phyloP scores from a whole-genome alignment of 495 filamentous ascomycete species.

The Extremus antarcticus region DNA sequence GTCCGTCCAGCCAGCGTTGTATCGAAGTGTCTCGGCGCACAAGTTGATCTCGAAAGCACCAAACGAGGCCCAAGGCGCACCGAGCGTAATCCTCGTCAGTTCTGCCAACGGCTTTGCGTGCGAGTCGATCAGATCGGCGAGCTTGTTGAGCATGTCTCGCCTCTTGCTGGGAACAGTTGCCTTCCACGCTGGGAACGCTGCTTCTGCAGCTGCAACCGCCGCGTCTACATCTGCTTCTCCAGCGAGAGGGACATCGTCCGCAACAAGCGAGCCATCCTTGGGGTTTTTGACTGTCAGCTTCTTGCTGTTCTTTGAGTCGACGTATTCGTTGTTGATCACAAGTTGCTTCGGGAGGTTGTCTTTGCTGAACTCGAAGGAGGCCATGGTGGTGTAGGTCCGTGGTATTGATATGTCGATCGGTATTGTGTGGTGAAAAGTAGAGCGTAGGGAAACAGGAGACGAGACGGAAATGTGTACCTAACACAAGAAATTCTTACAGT shows the following conservation, averaged over 20 bases:
- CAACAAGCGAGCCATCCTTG: slow-evolving; percentile 29
- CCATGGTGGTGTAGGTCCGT: slow-evolving; percentile 13
- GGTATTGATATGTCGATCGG: too few species aligned
- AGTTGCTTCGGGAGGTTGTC: slow-evolving; percentile 24
- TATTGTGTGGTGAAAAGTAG: too few species aligned
- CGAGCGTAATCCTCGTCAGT: slow-evolving; percentile 9
- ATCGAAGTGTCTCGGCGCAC: slow-evolving; percentile 9
- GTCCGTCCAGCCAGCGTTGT: slow-evolving; percentile 8
- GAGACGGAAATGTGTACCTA: background rate
- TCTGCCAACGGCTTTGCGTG: slow-evolving; percentile 16
- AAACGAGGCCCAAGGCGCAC: slow-evolving; percentile 9
- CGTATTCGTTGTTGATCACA: slow-evolving; percentile 39
- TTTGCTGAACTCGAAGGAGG: slow-evolving; percentile 14
- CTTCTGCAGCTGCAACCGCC: slow-evolving; percentile 28
- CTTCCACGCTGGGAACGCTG: slow-evolving; percentile 25
- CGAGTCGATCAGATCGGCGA: slow-evolving; percentile 32
- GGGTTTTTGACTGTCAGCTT: slow-evolving; percentile 33
- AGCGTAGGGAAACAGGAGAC: background rate
- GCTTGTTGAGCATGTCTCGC: slow-evolving; percentile 27
- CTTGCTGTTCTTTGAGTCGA: slow-evolving; percentile 31
- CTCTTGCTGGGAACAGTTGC: slow-evolving; percentile 14
- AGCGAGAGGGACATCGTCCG: slow-evolving; percentile 25
- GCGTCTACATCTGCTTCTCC: slow-evolving; percentile 28
- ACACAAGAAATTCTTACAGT: background rate
- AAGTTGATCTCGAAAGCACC: slow-evolving; percentile 9